A percentile compares a stretch with the other conserved stretches of the same genome.
Conservation (phyloP, 805 yeast species). For the Kluyveromyces lactis region DNA sequence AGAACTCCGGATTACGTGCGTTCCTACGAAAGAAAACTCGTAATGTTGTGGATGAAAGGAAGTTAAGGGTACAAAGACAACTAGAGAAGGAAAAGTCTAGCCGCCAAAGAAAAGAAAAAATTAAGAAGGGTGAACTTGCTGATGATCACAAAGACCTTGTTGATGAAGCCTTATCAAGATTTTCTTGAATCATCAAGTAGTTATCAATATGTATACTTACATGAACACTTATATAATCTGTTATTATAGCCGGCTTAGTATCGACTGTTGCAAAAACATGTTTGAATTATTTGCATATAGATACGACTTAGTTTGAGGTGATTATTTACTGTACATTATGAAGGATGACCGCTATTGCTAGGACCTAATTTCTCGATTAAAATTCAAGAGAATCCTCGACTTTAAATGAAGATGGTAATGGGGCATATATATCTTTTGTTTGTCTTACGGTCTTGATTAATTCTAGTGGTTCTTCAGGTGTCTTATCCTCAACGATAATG, state of each 20-base stretch:
- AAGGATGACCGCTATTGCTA: too few relatives aligned
- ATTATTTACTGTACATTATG: too few relatives aligned
- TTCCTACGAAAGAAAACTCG: conserved; percentile 74
- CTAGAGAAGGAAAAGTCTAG: conserved; percentile 65
- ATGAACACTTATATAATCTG: too few relatives aligned
- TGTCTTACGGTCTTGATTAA: conserved; percentile 80
- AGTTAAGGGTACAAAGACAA: conserved; percentile 65
- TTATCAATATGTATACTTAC: too few relatives aligned
- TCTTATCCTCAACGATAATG: conserved; percentile 58
- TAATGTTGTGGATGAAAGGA: conserved; percentile 82
- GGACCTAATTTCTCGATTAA: background rate
- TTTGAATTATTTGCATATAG: too few relatives aligned
- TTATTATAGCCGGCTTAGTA: too few relatives aligned
- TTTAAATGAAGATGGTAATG: conserved; percentile 31
- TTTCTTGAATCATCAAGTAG: conserved; percentile 8
- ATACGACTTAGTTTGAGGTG: too few relatives aligned
- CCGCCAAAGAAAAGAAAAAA: conserved; percentile 44
- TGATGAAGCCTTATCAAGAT: conserved; percentile 35
- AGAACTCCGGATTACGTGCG: conserved; percentile 76
- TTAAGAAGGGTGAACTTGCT: conserved; percentile 42
- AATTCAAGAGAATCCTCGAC: conserved; percentile 26
- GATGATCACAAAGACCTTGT: conserved; percentile 39
- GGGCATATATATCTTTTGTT: conserved; percentile 64
- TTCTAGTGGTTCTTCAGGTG: conserved; percentile 52
- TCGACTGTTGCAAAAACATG: too few relatives aligned